A percentile compares a stretch with the other conserved stretches of the same genome.
Evolutionary conservation across 2,329 filamentous ascomycete species (phyloP).

Genomic region (Ophiostoma australiae): DNA sequence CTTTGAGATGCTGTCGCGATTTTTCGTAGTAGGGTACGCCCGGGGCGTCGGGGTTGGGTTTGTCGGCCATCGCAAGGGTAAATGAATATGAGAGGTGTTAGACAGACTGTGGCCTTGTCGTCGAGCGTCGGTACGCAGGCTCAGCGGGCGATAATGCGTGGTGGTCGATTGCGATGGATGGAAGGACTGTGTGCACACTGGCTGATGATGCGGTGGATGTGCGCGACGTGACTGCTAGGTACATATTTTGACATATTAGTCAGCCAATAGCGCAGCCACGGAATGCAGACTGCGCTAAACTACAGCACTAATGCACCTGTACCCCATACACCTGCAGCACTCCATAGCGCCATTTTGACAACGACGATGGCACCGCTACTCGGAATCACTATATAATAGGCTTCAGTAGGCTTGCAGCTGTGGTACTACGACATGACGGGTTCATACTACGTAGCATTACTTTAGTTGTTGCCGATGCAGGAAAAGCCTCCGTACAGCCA

Average conservation of each 20-base stretch:
- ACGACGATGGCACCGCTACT: not conserved
- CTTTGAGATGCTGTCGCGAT: constrained; percentile 60
- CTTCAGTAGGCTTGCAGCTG: not conserved
- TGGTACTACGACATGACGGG: not conserved
- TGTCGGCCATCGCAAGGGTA: constrained; percentile 36
- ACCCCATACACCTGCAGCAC: not conserved
- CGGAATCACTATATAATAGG: not conserved
- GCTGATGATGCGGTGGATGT: not conserved
- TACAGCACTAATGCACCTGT: not conserved
- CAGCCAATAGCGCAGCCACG: not conserved
- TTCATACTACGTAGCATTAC: not conserved
- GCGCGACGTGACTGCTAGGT: not conserved
- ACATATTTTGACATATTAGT: not conserved
- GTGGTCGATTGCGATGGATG: not conserved
- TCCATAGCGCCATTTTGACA: not conserved
- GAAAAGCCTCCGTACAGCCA: too few relatives aligned
- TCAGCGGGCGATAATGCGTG: not conserved
- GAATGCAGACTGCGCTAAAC: not conserved
- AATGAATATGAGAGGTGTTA: not conserved
- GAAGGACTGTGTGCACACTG: not conserved
- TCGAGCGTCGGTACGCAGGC: too few relatives aligned
- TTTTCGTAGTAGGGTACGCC: constrained; percentile 66
- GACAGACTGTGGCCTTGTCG: not conserved
- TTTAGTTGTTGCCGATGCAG: not conserved
- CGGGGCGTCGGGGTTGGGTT: constrained; percentile 41